Conservation (phyloP, 768 basidiomycete species). For the Amanita rubescens region DNA sequence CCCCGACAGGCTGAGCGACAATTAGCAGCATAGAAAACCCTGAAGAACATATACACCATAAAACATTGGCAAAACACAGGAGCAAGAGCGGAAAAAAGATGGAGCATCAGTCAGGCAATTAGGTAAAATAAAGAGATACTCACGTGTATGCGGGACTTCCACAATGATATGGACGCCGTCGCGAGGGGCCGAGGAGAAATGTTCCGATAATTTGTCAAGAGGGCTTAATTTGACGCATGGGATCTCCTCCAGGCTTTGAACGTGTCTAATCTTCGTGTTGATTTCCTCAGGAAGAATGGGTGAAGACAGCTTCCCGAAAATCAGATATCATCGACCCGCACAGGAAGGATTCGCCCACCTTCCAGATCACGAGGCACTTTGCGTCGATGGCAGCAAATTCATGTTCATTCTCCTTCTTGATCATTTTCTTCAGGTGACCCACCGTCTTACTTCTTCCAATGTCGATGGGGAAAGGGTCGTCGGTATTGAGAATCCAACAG, state of each 20-base stretch:
- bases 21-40: too few species aligned
- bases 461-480: constrained; percentile 10
- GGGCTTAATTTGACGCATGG: constrained; percentile 5
- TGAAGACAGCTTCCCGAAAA: too few species aligned
- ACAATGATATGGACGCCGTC: constrained; percentile 13
- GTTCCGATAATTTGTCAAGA: constrained; percentile 2
- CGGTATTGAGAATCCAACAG: constrained; percentile 13
- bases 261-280: neutral
- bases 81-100: too few species aligned
- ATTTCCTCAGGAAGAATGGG: constrained; percentile 9
- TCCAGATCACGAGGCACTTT: constrained; percentile 9
- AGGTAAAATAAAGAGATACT: too few species aligned
- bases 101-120: too few species aligned
- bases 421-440: constrained; percentile 8
- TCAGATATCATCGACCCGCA: constrained; percentile 7
- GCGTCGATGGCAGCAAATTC: constrained; percentile 7
- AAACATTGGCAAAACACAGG: too few species aligned
- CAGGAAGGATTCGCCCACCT: constrained; percentile 11
- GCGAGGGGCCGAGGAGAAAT: constrained; percentile 4
- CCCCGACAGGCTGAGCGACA: too few species aligned
- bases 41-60: too few species aligned
- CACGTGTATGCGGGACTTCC: constrained; percentile 7
- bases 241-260: constrained; percentile 8
- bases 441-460: constrained; percentile 10
- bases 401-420: constrained; percentile 10